Base-by-base conservation (phyloP, 306 rosid species). In the Vigna nakashimae region DNA sequence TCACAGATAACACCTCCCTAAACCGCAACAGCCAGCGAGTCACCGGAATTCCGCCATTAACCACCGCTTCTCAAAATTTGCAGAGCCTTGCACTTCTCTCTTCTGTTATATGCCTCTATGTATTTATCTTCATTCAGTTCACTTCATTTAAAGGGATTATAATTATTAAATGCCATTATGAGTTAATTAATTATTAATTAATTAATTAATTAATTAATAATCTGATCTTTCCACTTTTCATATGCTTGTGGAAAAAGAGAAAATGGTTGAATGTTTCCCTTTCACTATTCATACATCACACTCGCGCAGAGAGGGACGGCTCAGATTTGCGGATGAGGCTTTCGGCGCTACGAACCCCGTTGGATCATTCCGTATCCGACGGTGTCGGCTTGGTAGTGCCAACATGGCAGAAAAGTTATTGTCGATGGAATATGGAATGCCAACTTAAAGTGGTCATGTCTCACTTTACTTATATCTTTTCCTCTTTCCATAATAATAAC, bases 321-420 rank as follows among this genome's bases (percentile, higher is more conserved):
- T 55, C 1, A 0, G 88, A 79, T 87, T 57, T 40, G 49, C 46
- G 0, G 26, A 6, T 18, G 24, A 24, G 18, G 48, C 34, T 45
- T 49, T 73, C 66, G 66, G 68, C 40, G 36, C 59, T 0, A 50
- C 5, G 1, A 1, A 7, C 4, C 9, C 82, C 83, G 83, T 84
- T 36, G 38, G 77, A 76, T 75, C 2, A 32, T 2, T 0, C 1
- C 5, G 0, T 6, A 87, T 82, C 86, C 0, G 14, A 82, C 86
- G 91, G 84, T 36, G 18, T 8, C 1, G 45, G 24, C 15, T 74
- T 46, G 75, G 7, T 40, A 9, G 24, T 73, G 91, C 89, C 87
- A 77, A 74, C 87, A 40, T 85, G 91, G 89, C 91, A 85, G 72
- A 66, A 49, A 77, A 46, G 75, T 87, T 82, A 38, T 74, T 77